A percentile compares a stretch with the other conserved stretches of the same genome.
Evolutionary conservation across 768 basidiomycete genomes (phyloP).

Genomic region (Cystobasidium tubakii): DNA sequence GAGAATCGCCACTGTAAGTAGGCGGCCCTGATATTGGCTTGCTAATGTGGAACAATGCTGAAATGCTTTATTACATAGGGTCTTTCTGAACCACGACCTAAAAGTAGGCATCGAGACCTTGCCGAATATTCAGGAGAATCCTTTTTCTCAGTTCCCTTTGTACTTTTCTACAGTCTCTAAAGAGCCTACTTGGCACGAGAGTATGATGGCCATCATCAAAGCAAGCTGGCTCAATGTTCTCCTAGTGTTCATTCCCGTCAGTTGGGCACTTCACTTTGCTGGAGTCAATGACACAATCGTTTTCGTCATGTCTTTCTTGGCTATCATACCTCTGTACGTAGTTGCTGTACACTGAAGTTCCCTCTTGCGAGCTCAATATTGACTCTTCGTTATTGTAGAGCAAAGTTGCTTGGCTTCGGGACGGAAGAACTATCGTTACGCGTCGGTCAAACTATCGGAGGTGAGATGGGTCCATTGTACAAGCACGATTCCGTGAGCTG

Average conservation of each 20-base stretch:
- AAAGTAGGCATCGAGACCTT: neutral
- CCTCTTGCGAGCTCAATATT: conserved; percentile 45
- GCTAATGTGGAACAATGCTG: neutral
- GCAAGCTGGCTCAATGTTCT: conserved; percentile 45
- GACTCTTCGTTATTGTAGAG: conserved; percentile 53
- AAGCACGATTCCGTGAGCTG: too few relatives aligned
- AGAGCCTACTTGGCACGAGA: conserved; percentile 29
- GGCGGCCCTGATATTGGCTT: neutral
- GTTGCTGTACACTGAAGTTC: too few relatives aligned
- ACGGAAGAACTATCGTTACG: conserved; percentile 79
- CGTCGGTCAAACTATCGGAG: conserved; percentile 54
- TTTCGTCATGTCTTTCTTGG: conserved; percentile 53
- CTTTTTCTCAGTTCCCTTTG: too few relatives aligned
- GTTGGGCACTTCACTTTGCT: conserved; percentile 40
- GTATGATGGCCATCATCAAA: conserved; percentile 37
- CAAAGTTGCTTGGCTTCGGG: conserved; percentile 68
- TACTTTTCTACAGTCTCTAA: conserved; percentile 21
- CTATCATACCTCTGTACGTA: conserved; percentile 25
- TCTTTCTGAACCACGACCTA: conserved; percentile 28
- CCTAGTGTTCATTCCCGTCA: conserved; percentile 42
- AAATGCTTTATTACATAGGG: neutral
- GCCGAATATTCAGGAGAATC: too few relatives aligned
- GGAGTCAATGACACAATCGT: conserved; percentile 42
- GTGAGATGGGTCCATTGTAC: conserved; percentile 12
- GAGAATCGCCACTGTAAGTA: neutral